phyloP scores from a whole-genome alignment of 352 stramenopile genomes.

The Ophiocytium majus region DNA sequence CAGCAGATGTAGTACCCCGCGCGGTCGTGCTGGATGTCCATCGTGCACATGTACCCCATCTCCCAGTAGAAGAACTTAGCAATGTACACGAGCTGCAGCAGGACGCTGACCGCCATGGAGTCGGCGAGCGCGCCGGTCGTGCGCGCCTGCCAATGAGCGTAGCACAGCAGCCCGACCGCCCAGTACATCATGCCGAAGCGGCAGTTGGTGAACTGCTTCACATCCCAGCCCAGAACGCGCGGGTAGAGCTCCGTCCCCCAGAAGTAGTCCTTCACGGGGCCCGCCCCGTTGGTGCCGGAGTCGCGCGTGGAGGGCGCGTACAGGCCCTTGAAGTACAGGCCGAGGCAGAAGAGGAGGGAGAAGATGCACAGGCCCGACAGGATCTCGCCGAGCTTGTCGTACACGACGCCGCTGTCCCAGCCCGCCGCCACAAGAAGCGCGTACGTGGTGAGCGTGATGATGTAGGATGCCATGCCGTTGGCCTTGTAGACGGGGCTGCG shows the following conservation, averaged over 20 bases:
- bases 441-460: conserved; percentile 76
- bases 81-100: conserved; percentile 87
- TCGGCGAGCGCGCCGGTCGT: conserved; percentile 72
- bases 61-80: conserved; percentile 92
- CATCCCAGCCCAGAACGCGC: conserved; percentile 83
- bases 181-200: conserved; percentile 95
- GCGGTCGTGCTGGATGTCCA: conserved; percentile 93
- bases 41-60: conserved; percentile 91
- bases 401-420: conserved; percentile 69
- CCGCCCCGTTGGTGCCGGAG: conserved; percentile 75
- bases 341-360: conserved; percentile 82
- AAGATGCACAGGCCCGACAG: conserved; percentile 90
- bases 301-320: conserved; percentile 80
- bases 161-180: conserved; percentile 80
- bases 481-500: conserved; percentile 83
- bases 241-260: conserved; percentile 96
- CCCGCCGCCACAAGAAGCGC: conserved; percentile 56
- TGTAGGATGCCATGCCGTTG: conserved; percentile 85
- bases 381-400: conserved; percentile 77
- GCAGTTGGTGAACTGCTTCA: conserved; percentile 97
- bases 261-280: conserved; percentile 90
- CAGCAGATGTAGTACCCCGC: conserved; percentile 92
- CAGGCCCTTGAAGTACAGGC: conserved; percentile 85
- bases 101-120: conserved; percentile 77
- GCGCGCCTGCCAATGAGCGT: conserved; percentile 78